Evolutionary conservation across 1,284 basidiomycete species (phyloP), one percentile per base, ranked within the genome.

Genomic region (Marasmius tenuissimus): DNA sequence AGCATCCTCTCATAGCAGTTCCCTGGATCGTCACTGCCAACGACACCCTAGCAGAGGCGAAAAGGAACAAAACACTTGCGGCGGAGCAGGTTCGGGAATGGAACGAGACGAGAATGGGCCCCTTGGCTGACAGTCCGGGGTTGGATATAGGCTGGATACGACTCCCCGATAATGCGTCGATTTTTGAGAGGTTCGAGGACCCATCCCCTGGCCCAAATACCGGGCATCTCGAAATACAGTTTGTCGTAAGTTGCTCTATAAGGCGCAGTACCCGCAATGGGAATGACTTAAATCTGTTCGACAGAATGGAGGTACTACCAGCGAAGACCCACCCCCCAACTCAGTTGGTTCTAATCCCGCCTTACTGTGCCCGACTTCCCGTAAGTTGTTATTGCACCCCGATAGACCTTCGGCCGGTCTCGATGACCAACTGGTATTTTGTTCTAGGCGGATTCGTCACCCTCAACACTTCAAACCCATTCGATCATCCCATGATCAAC

Each of bases 331-430:
- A 8, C 33, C 59, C 8, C 67, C 71, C 6, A 67, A 70, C 57
- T 76, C 69, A 62, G 61, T 75, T 35, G 69, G 70, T 6, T 62
- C 73, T 39, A 57, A 57, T 39, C 64, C 67, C 5, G 67, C 67
- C 27, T 62, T 76, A 16, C 66, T 76, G 11, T 63, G 75, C 4
- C 75, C 76, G 0, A 64, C 70, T 4, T 78, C 76, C 37, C 72
- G 76, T 78, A 64, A 63, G 73, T 70, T 27, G 51, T 57, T 37
- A 47, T 20, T 18, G 20, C 8, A 18, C 9, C 45, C 45, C 20
- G 2, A 5, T 11, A 47, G 11, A 10, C 16, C 45, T 47, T 18
- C 16, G 40, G 6, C 9, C 40, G 16, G 53, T n/a, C 12, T 52
- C 4, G n/a, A 5, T n/a, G 27, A 27, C 35, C 22, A 10, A 48